Base-by-base conservation (phyloP, 2,329 filamentous ascomycete genomes). In the Pyricularia pennisetigena region DNA sequence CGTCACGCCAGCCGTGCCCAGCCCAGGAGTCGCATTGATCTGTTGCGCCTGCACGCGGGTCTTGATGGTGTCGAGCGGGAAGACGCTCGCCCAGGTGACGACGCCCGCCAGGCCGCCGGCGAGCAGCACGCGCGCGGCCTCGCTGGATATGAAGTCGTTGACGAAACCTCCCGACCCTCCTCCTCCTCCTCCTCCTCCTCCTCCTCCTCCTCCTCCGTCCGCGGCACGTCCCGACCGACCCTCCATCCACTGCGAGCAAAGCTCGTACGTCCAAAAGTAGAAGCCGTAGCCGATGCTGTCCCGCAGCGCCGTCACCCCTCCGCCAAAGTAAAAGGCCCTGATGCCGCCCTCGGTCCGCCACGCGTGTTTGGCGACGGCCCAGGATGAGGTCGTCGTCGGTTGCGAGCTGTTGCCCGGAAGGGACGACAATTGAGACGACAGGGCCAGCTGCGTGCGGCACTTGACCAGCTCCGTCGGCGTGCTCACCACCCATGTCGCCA, bases 201-300 rank as follows among this genome's bases (percentile, higher is more conserved):
- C 12, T 1, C 26, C 65, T 1, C 24, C 12, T n/a, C n/a, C n/a
- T 1, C 26, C 65, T 1, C 24, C 12, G 57, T 14, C 24, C 10
- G 26, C n/a, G 1, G 59, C 59, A 5, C 59, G 59, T 26, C 29
- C 59, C 59, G 26, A 26, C 8, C 59, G 67, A 3, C 54, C 64
- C 28, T 64, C 49, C 77, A 88, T 82, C 68, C 82, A 80, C 49
- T 86, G 83, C 71, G 90, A 92, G 71, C 84, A 87, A 69, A 94
- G 80, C 78, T 96, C 91, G 75, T 97, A 98, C 0, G 90, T 90
- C 91, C 91, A 97, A 77, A 98, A 98, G 76, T 97, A 98, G 78
- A 97, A 97, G 0, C 94, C 94, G 79, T 97, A 98, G n/a, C 94
- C 94, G 68, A 97, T 86, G 69, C 90, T 90, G 78, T 98, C 94